Conservation (phyloP, 225 moss, liverwort and hornwort genomes). For the Physcomitrellopsis africana region DNA sequence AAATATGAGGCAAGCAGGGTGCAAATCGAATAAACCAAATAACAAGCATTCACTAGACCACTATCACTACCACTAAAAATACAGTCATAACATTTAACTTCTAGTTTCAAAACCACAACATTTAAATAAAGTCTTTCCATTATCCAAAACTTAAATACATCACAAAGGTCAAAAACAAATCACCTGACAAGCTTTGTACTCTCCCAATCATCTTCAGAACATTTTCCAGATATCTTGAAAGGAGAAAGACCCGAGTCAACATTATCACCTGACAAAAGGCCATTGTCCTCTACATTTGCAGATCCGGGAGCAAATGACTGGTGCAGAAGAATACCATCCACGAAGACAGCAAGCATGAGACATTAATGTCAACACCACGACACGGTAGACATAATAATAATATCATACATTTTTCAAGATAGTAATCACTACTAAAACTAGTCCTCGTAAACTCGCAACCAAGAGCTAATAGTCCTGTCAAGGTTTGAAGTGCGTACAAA, state of each 20-base stretch:
- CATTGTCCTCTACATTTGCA: conserved; percentile 45
- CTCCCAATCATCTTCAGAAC: conserved; percentile 44
- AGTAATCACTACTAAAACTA: conserved; percentile 2
- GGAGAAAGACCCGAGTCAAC: conserved; percentile 51
- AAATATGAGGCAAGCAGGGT: not conserved
- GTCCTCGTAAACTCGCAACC: not conserved
- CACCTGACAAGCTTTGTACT: conserved; percentile 45
- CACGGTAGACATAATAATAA: conserved; percentile 1
- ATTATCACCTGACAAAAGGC: conserved; percentile 56
- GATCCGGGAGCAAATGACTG: conserved; percentile 46
- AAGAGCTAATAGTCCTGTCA: not conserved
- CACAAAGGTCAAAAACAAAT: not conserved
- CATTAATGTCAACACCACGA: conserved; percentile 1
- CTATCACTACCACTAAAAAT: not conserved
- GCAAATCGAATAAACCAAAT: not conserved
- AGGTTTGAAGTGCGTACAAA: not conserved
- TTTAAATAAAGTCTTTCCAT: not conserved
- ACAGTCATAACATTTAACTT: not conserved
- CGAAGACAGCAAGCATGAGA: not conserved
- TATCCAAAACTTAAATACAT: conserved; percentile 4
- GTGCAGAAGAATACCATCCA: conserved; percentile 25
- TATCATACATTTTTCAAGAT: not conserved
- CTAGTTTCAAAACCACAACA: not conserved
- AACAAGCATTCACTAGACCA: conserved; percentile 3
- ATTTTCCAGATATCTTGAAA: conserved; percentile 45